Base-by-base conservation (phyloP, 139 green algal species). In the Chlamydomonas incerta region DNA sequence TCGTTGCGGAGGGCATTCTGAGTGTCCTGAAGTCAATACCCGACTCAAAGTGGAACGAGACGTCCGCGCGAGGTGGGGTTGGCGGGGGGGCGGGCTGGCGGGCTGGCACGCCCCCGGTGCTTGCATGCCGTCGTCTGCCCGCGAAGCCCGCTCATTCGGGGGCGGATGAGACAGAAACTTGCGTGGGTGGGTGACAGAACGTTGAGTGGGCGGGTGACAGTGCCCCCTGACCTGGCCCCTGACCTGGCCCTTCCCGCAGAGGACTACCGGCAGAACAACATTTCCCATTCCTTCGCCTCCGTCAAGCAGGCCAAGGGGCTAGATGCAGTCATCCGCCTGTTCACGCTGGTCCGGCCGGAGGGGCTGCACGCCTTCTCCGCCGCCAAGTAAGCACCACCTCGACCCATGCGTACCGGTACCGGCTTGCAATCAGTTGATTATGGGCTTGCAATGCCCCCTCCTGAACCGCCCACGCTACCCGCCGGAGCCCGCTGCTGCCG, bases 341-440 rank as follows among this genome's bases (percentile, higher is more conserved):
- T 95, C 46, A 79, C 77, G 10, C 70, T 94, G 60, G 74, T 95
- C 60, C 55, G 87, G 33, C 92, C 92, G 2, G 89, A 71, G 8
- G 65, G 50, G 47, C 80, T 92, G 23, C 81, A 88, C 79, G 75
- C 81, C 10, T 95, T 94, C 77, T 90, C 81, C 17, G 90, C 90
- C 28, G 91, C 80, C 3, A 58, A 60, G 18, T 26, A 3, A 26
- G 55, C 28, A 18, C 28, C 28, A 17, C 41, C 41, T 50, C 41
- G 24, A 10, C 50, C 10, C 50, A 10, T 57, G 50, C 11, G 11
- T 57, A 20, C 11, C 50, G 10, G 50, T 14, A 57, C 10, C 50
- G 11, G 11, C 50, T 10, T 10, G 11, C 50, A 10, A 57, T 57
- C 50, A 10, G 50, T 57, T 10, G 14, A 10, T 14, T 57, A 14